phyloP scores from a whole-genome alignment of 2,329 filamentous ascomycete genomes.

The Hymenoscyphus repandus region DNA sequence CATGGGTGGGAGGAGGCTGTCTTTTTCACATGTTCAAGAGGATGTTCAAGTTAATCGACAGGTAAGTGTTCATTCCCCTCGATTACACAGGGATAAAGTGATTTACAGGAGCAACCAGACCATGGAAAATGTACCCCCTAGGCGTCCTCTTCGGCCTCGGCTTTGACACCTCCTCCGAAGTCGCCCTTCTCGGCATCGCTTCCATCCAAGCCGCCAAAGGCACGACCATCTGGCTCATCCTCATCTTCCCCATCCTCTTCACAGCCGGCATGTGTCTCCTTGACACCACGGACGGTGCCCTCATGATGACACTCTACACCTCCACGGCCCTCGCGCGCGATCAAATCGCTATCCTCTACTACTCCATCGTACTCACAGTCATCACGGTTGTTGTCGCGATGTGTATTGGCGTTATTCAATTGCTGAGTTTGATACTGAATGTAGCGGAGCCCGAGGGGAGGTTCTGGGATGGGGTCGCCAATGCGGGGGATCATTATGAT shows the following conservation, averaged over 20 bases:
- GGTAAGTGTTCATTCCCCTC: too few relatives aligned
- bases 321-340: slow-evolving; percentile 73
- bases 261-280: slow-evolving; percentile 96
- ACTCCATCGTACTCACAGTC: slow-evolving; percentile 49
- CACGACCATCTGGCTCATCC: slow-evolving; percentile 87
- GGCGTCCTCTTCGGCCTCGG: slow-evolving; percentile 87
- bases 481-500: slow-evolving; percentile 75
- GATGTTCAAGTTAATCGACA: slow-evolving; percentile 69
- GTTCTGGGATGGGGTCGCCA: slow-evolving; percentile 89
- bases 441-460: slow-evolving; percentile 55
- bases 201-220: slow-evolving; percentile 81
- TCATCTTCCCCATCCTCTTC: slow-evolving; percentile 87
- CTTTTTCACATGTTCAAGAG: slow-evolving; percentile 65
- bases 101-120: slow-evolving; percentile 31
- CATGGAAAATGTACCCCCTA: slow-evolving; percentile 96
- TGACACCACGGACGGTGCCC: slow-evolving; percentile 85
- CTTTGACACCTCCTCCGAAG: slow-evolving; percentile 92
- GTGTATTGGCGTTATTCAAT: slow-evolving; percentile 80
- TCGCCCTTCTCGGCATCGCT: slow-evolving; percentile 85
- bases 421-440: slow-evolving; percentile 69
- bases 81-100: too few relatives aligned
- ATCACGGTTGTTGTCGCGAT: slow-evolving; percentile 33
- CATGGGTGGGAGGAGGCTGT: slow-evolving; percentile 69
- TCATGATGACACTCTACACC: slow-evolving; percentile 84
- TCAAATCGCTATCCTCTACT: slow-evolving; percentile 86